These are phyloP conservation scores for Malus orientalis DNA, from an alignment of 306 rosid species.

Conservation along the genomic window DNA sequence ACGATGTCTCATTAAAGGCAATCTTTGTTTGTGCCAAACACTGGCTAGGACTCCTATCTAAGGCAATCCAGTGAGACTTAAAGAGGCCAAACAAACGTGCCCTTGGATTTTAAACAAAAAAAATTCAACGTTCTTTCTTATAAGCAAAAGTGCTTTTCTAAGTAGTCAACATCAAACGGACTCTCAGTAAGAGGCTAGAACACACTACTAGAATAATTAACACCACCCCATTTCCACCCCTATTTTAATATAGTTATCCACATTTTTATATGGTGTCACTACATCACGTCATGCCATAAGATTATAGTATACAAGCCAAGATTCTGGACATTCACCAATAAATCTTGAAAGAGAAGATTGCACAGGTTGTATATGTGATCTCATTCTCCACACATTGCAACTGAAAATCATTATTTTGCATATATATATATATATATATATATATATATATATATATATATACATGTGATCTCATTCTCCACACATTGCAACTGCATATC, in stretches of 20 bases:
- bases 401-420: not conserved
- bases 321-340: not conserved
- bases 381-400: not conserved
- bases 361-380: slow-evolving; percentile 1
- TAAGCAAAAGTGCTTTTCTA: too few relatives aligned
- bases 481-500: not conserved
- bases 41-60: too few relatives aligned
- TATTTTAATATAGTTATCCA: not conserved
- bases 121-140: too few relatives aligned
- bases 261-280: not conserved
- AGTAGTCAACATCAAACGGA: too few relatives aligned
- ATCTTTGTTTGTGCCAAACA: too few relatives aligned
- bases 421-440: not conserved
- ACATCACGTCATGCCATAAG: not conserved
- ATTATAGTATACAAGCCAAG: not conserved
- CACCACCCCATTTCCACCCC: too few relatives aligned
- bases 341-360: slow-evolving; percentile 2
- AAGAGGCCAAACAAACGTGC: too few relatives aligned
- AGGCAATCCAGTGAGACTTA: too few relatives aligned
- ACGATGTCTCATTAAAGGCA: too few relatives aligned
- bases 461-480: not conserved
- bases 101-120: too few relatives aligned
- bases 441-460: too few relatives aligned
- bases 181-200: not conserved
- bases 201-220: not conserved